Percentiles rank a stretch among this genome's conserved stretches.
phyloP scores from a whole-genome alignment of 164 flowering plant species.

The Kingdonia uniflora region DNA sequence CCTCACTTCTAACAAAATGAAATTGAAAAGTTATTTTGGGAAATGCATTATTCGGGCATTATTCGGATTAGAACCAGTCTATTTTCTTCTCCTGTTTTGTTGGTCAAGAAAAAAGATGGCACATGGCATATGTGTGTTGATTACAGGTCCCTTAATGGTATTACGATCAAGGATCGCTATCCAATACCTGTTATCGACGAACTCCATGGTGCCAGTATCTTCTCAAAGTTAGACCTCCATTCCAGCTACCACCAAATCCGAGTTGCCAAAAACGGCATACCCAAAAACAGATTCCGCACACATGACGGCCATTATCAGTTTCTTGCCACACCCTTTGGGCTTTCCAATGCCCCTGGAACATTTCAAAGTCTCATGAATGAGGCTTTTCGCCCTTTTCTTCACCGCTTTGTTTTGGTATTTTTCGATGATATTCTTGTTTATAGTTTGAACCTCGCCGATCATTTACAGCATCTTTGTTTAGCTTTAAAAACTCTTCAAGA shows the following conservation, averaged over 20 bases:
- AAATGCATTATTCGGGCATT: background rate
- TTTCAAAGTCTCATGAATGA: no score
- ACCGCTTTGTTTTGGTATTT: no score
- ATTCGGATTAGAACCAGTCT: background rate
- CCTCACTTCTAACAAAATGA: background rate
- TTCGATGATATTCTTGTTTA: slow-evolving; percentile 6
- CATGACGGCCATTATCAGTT: slow-evolving; percentile 1
- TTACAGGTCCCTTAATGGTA: background rate
- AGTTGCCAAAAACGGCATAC: background rate
- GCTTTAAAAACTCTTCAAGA: background rate
- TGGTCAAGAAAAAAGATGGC: slow-evolving; percentile 2
- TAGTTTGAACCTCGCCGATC: background rate
- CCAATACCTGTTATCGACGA: slow-evolving; percentile 2
- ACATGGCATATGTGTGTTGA: background rate
- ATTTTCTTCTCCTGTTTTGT: background rate
- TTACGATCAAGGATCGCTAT: background rate
- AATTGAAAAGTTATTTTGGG: background rate
- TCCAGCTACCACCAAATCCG: slow-evolving; percentile 2
- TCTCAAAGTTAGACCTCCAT: background rate
- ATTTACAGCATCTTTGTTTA: background rate
- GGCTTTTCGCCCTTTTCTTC: no score
- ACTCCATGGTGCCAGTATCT: background rate
- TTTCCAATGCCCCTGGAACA: no score
- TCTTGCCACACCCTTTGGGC: slow-evolving; percentile 3
- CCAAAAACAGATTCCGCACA: background rate